Base-by-base conservation (phyloP, 257 asterid species). In the Solanum commersonii region DNA sequence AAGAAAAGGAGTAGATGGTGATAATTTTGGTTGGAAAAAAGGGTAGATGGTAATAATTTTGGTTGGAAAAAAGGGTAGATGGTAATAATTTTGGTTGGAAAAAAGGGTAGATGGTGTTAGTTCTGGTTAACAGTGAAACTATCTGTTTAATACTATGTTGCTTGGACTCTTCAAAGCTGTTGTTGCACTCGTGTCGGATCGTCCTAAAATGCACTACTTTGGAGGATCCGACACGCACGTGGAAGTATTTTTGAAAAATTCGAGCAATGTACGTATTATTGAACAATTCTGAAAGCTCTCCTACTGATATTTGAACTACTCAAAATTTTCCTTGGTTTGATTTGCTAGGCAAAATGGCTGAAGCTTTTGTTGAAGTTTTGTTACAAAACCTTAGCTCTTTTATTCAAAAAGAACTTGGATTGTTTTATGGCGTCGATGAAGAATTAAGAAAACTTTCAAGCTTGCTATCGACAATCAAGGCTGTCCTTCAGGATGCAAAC, bases 361-460 rank as follows among this genome's bases (percentile, higher is more conserved):
- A 89, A 27, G 93, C 91, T 1, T 44, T 90, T 4, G 11, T 72
- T 8, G 79, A 72, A 72, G 44, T 72, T 33, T 33, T 72, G 38
- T 72, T 72, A 33, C 79, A 72, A 18, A 72, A n/a, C 79, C 44
- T 91, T 34, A 42, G 35, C 84, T 85, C 90, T 56, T 27, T 91
- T 22, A 76, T 91, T 8, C 37, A 60, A 22, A 52, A 40, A 22
- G 89, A 90, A 86, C 44, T 91, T 13, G 92, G 91, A 83, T 40
- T 90, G 92, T 70, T 91, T 18, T 38, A 86, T 73, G 92, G 92
- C 23, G 84, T 84, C 1, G 49, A 88, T 12, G 33, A 79, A 10
- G 91, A 91, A 70, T 87, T 91, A 89, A 85, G 67, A 63, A 91
- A 86, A 72, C 91, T 91, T 8, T 67, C 84, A 10, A 89, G 91